Base-by-base conservation (phyloP, 169 alveolate genomes). In the Eimeria acervulina region DNA sequence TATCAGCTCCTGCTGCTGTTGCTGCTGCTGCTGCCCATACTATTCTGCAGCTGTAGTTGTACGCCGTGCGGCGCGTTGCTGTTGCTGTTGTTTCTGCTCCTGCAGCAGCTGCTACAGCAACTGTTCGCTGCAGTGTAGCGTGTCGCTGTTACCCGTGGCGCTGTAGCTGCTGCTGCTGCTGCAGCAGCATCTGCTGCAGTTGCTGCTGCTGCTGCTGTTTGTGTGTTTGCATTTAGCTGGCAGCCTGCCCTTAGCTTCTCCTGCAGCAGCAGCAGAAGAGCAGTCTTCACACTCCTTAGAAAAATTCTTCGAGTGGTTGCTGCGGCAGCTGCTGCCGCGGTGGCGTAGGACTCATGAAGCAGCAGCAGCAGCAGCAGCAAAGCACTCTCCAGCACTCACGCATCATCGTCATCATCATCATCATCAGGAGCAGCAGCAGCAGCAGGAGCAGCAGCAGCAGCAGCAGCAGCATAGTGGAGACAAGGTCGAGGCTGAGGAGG, bases 361-460 rank as follows among this genome's bases (percentile, higher is more conserved):
- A 28, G 40, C 85, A 31, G 52, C 85, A 74, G 21, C 10, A 40
- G 55, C 31, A 28, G 7, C 51, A 66, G 78, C 7, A n/a, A 38
- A n/a, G n/a, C n/a, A n/a, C n/a, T n/a, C n/a, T n/a, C n/a, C n/a
- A n/a, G n/a, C n/a, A n/a, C n/a, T n/a, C n/a, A n/a, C n/a, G n/a
- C n/a, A n/a, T n/a, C n/a, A n/a, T n/a, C n/a, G n/a, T n/a, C n/a
- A n/a, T n/a, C n/a, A n/a, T n/a, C n/a, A 51, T 10, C 59, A 51
- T 10, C 59, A 51, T 10, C 59, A 51, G 59, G 21, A 51, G 59
- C 59, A 51, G 2, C 59, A 51, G 10, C 52, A 36, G 47, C 52
- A 74, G 55, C 85, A 74, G 40, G 36, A 74, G 89, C 89, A 36
- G 63, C 15, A 36, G 88, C 66, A 17, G 21, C 55, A 31, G 63